Evolutionary conservation across 352 stramenopile genomes (phyloP).

Genomic region (Globisporangium irregulare): DNA sequence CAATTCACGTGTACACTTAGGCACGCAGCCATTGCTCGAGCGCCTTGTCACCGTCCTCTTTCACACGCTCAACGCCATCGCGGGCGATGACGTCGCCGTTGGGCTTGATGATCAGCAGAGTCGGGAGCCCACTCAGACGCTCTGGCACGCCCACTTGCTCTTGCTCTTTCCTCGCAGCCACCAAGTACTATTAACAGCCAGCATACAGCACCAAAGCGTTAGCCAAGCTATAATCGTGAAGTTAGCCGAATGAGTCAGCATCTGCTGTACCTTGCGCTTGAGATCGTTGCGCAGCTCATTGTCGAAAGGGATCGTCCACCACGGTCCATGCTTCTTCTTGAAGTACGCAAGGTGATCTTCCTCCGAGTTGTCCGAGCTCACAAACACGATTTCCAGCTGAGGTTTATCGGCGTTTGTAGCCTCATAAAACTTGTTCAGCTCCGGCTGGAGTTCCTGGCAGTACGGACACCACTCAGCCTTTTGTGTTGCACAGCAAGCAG

Average conservation of each 20-base stretch:
- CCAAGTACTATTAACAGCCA: constrained; percentile 31
- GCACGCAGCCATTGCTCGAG: constrained; percentile 33
- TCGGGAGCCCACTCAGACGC: constrained; percentile 65
- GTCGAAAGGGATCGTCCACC: constrained; percentile 73
- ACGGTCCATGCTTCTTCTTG: constrained; percentile 62
- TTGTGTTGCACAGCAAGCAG: not conserved
- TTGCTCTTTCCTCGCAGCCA: constrained; percentile 67
- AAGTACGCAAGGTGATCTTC: constrained; percentile 61
- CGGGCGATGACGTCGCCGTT: constrained; percentile 68
- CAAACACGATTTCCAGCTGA: constrained; percentile 68
- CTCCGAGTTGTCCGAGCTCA: constrained; percentile 61
- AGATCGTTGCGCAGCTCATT: constrained; percentile 56
- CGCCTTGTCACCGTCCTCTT: constrained; percentile 40
- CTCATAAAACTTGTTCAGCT: constrained; percentile 69
- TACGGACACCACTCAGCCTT: constrained; percentile 80
- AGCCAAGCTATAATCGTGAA: not conserved
- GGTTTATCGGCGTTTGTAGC: constrained; percentile 31
- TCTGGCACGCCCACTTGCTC: constrained; percentile 46
- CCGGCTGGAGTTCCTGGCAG: constrained; percentile 71
- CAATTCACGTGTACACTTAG: not conserved
- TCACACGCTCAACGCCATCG: constrained; percentile 50
- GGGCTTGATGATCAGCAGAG: constrained; percentile 54
- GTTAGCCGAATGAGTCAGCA: not conserved
- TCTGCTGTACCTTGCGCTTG: constrained; percentile 45
- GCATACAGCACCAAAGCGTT: not conserved